These are phyloP conservation scores for Eucalyptus dawsonii DNA, from an alignment of 345 rosid genomes.

Conservation along the genomic window DNA sequence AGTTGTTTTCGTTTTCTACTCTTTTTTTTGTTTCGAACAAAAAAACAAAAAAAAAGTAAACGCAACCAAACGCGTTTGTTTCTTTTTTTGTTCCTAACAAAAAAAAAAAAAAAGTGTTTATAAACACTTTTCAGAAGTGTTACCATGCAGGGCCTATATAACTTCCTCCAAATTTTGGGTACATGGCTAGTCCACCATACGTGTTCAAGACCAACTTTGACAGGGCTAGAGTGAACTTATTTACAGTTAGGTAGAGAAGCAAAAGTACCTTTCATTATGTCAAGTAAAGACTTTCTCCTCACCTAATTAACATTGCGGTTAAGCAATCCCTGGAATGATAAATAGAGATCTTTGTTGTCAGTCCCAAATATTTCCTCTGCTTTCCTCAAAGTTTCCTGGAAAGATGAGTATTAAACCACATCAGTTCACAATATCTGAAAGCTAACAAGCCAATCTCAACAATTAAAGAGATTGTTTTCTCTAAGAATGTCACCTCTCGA, in stretches of 20 bases:
- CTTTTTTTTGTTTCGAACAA: too few relatives aligned
- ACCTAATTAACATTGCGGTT: constrained; percentile 42
- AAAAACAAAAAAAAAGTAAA: too few relatives aligned
- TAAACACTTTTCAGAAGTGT: too few relatives aligned
- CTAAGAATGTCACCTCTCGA: constrained; percentile 47
- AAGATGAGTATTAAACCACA: not conserved
- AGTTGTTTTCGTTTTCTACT: too few relatives aligned
- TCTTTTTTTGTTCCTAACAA: too few relatives aligned
- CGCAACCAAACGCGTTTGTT: too few relatives aligned
- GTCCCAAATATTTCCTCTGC: constrained; percentile 87
- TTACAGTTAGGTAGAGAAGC: not conserved
- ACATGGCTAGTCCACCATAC: not conserved
- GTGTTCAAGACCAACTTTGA: not conserved
- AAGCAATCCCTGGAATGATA: constrained; percentile 79
- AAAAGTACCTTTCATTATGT: not conserved
- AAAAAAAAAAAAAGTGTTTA: too few relatives aligned
- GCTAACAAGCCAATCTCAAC: not conserved
- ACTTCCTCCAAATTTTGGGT: not conserved
- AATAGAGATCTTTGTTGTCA: constrained; percentile 74
- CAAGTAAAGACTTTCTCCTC: not conserved
- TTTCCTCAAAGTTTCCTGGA: constrained; percentile 81
- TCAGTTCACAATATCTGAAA: not conserved
- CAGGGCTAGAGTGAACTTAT: not conserved
- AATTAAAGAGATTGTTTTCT: not conserved
- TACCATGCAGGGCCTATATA: too few relatives aligned